These are phyloP conservation scores for Solanum hybrid DNA, from an alignment of 305 asterid genomes.

Conservation along the genomic window DNA sequence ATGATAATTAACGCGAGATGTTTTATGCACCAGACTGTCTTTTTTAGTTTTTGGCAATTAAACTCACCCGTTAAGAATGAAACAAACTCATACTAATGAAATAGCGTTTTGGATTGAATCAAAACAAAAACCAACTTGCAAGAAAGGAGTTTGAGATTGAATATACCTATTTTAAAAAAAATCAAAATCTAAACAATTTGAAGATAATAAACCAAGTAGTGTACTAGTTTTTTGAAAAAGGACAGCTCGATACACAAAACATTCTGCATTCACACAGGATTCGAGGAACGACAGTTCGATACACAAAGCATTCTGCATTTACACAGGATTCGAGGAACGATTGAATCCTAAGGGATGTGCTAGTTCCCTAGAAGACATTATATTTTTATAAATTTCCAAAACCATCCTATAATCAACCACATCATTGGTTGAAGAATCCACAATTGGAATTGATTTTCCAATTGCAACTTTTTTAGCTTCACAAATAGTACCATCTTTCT, in stretches of 20 bases:
- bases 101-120: neutral
- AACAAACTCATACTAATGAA: neutral
- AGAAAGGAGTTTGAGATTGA: neutral
- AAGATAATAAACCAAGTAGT: neutral
- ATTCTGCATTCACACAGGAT: neutral
- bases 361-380: neutral
- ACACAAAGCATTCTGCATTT: neutral
- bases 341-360: neutral
- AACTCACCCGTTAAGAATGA: neutral
- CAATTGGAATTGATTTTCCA: neutral
- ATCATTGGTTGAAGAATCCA: constrained; percentile 11
- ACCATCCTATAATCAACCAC: constrained; percentile 17
- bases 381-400: constrained; percentile 12
- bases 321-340: neutral
- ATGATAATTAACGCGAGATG: neutral
- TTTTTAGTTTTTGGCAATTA: neutral
- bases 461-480: neutral
- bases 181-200: neutral
- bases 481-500: neutral
- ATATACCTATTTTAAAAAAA: neutral
- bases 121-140: neutral
- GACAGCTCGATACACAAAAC: neutral
- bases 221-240: neutral
- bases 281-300: neutral
- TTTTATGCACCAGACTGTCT: neutral